Percentiles rank a stretch among this genome's conserved stretches.
These are phyloP conservation scores for Chaetomiaceae sp. DNA, from an alignment of 2,329 filamentous ascomycete species.

Conservation along the genomic window DNA sequence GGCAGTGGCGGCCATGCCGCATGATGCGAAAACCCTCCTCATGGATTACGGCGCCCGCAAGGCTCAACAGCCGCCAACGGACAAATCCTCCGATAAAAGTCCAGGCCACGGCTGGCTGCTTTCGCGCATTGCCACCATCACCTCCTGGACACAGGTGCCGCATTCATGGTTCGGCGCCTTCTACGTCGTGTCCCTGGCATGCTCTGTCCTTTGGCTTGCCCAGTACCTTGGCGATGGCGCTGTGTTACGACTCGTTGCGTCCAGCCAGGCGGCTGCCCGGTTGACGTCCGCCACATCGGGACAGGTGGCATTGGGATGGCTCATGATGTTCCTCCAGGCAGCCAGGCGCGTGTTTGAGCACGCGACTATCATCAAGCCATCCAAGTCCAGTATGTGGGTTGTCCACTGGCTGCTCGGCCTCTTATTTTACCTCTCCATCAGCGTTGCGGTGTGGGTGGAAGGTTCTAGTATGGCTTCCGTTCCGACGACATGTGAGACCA, in stretches of 20 bases:
- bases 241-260: slow-evolving; percentile 46
- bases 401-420: slow-evolving; percentile 78
- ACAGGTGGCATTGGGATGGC: slow-evolving; percentile 64
- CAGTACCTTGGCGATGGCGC: slow-evolving; percentile 56
- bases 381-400: slow-evolving; percentile 76
- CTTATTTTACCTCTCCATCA: slow-evolving; percentile 69
- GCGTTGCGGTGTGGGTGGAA: slow-evolving; percentile 79
- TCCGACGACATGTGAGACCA: not conserved
- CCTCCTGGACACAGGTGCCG: slow-evolving; percentile 58
- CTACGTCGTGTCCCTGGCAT: slow-evolving; percentile 67
- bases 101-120: slow-evolving; percentile 21
- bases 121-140: slow-evolving; percentile 32
- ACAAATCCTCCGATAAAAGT: not conserved
- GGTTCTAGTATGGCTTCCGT: slow-evolving; percentile 54
- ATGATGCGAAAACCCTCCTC: slow-evolving; percentile 40
- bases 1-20: slow-evolving; percentile 42
- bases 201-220: slow-evolving; percentile 69
- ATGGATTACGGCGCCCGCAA: slow-evolving; percentile 50
- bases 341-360: slow-evolving; percentile 73
- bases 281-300: slow-evolving; percentile 50
- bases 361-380: slow-evolving; percentile 58
- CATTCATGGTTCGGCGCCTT: slow-evolving; percentile 90
- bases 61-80: slow-evolving; percentile 16
- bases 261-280: slow-evolving; percentile 30
- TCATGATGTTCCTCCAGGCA: slow-evolving; percentile 72